phyloP scores from a whole-genome alignment of 164 flowering plant species.

The Macadamia integrifolia region DNA sequence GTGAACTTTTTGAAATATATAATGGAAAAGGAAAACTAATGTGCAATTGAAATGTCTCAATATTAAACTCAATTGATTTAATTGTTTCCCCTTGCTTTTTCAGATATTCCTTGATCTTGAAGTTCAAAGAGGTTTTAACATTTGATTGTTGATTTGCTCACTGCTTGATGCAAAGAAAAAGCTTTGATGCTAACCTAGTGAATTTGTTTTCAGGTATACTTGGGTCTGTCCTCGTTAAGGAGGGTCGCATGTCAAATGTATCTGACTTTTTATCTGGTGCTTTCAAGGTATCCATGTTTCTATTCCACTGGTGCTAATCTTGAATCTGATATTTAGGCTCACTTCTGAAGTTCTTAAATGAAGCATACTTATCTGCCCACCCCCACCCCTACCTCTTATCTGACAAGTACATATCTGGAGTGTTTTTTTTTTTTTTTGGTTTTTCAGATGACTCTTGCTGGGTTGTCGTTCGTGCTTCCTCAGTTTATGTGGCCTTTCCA shows the following conservation, averaged over 20 bases:
- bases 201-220: slow-evolving; percentile 45
- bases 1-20: neutral
- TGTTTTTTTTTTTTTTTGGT: too few relatives aligned
- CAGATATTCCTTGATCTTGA: neutral
- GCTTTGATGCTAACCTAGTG: neutral
- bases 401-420: too few relatives aligned
- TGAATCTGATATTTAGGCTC: neutral
- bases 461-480: too few relatives aligned
- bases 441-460: too few relatives aligned
- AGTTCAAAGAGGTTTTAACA: neutral
- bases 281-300: slow-evolving; percentile 49
- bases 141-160: neutral
- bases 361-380: too few relatives aligned
- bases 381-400: too few relatives aligned
- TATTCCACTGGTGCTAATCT: neutral
- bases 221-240: slow-evolving; percentile 70
- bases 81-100: neutral
- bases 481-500: too few relatives aligned
- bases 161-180: neutral
- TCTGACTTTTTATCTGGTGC: slow-evolving; percentile 63
- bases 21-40: neutral
- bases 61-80: neutral
- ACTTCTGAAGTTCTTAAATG: too few relatives aligned
- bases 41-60: neutral
- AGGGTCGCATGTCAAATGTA: slow-evolving; percentile 49